These are phyloP conservation scores for Irpex sp. DNA, from an alignment of 1,284 basidiomycete genomes.

Conservation along the genomic window DNA sequence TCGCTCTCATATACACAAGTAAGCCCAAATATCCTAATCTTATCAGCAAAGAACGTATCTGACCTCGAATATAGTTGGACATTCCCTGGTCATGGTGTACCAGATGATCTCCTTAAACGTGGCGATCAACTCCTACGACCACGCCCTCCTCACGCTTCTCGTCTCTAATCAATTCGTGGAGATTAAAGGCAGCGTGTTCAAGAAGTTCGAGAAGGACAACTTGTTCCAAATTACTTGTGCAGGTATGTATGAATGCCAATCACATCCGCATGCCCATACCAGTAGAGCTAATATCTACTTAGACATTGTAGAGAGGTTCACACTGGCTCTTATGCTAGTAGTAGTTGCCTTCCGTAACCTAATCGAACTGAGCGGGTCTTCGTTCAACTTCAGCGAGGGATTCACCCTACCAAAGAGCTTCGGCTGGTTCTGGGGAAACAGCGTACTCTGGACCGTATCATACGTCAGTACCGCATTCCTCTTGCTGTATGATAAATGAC, in stretches of 20 bases:
- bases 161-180: conserved; percentile 99
- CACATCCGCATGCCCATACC: no score
- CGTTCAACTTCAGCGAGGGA: conserved; percentile 72
- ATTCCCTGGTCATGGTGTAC: conserved; percentile 95
- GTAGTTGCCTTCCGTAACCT: conserved; percentile 94
- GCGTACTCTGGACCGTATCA: conserved; percentile 85
- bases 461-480: conserved; percentile 54
- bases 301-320: conserved; percentile 99
- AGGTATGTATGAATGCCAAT: conserved; percentile 56
- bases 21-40: conserved; percentile 29
- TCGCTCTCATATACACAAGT: conserved; percentile 87
- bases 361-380: conserved; percentile 90
- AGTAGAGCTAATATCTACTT: background rate
- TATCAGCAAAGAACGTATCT: background rate
- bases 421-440: conserved; percentile 77
- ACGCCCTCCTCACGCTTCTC: conserved; percentile 90
- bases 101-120: conserved; percentile 96
- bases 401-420: conserved; percentile 82
- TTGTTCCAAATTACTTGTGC: conserved; percentile 99
- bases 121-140: conserved; percentile 98
- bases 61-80: conserved; percentile 58
- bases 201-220: conserved; percentile 99
- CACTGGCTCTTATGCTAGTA: conserved; percentile 86
- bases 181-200: conserved; percentile 99
- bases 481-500: no score